Base-by-base conservation (phyloP, 2,329 filamentous ascomycete genomes). In the Penicillium brasilianum region DNA sequence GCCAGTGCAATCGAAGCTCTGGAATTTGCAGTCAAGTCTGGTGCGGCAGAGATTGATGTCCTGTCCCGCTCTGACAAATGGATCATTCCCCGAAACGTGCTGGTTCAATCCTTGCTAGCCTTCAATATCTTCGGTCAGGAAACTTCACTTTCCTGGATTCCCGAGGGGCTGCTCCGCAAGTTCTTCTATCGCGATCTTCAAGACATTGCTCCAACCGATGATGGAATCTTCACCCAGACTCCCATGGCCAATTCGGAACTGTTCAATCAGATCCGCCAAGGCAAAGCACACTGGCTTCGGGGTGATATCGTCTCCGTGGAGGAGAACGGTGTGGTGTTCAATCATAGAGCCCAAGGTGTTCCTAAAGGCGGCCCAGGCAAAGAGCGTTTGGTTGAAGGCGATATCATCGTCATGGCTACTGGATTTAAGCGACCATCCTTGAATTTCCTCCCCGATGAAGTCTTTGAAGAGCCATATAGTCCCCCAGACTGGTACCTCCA, bases 401-500 rank as follows among this genome's bases (percentile, higher is more conserved):
- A 96, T 66, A 85, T 95, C 4, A 85, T 93, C 54, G 88, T 96
- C 62, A 88, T 95, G 85, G 92, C 92, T 0, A 96, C 92, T 0
- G 92, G 92, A 0, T 96, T 87, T 79, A 85, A 91, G 69, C 84
- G 92, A 0, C 92, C 92, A 0, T 86, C 84, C 3, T 83, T 96
- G 0, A 81, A 81, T 11, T 95, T 96, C 75, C 81, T 96, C 0
- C 92, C 92, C 0, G 79, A 87, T 0, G 86, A 92, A 55, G 88
- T 85, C 69, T 95, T 95, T 72, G 73, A 85, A 10, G 85, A 90
- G 63, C 88, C 90, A 0, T 96, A 95, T 68, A 80, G 82, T 0
- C 90, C 92, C 1, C 92, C 92, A 0, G 93, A 92, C 74, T 96
- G 92, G 92, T 96, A 95, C 68, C 84, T 96, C 0, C 92, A 96